Conservation (phyloP, 768 basidiomycete genomes). For the Termitomyces titanicus region DNA sequence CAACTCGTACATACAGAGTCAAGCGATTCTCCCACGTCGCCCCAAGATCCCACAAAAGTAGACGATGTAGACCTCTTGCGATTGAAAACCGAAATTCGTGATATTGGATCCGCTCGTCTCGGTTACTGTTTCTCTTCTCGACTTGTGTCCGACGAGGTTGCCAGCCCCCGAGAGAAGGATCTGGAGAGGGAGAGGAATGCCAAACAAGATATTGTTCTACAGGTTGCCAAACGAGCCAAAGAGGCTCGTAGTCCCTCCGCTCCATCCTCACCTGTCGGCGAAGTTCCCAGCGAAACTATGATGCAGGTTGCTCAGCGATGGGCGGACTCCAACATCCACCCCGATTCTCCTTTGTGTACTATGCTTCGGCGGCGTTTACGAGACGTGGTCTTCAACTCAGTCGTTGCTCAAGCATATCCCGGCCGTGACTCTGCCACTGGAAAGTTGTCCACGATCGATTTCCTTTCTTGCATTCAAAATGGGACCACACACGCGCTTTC, state of each 20-base stretch:
- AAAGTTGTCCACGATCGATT: slow-evolving; percentile 25
- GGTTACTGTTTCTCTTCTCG: slow-evolving; percentile 52
- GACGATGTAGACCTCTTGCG: slow-evolving; percentile 51
- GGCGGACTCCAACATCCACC: slow-evolving; percentile 64
- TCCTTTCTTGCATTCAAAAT: slow-evolving; percentile 15
- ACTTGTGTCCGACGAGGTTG: slow-evolving; percentile 19
- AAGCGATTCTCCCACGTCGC: slow-evolving; percentile 24
- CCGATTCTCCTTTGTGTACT: slow-evolving; percentile 52
- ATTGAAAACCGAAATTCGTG: slow-evolving; percentile 75
- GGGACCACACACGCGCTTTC: slow-evolving; percentile 15
- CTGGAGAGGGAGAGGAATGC: slow-evolving; percentile 49
- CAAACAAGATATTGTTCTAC: slow-evolving; percentile 68
- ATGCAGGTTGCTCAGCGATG: slow-evolving; percentile 66
- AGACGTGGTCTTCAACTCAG: slow-evolving; percentile 58
- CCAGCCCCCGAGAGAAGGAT: slow-evolving; percentile 29
- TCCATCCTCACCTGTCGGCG: slow-evolving; percentile 24
- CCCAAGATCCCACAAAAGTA: slow-evolving; percentile 32
- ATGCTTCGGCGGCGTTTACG: slow-evolving; percentile 64
- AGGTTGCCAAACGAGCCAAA: slow-evolving; percentile 69
- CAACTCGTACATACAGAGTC: slow-evolving; percentile 59
- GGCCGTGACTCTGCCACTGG: slow-evolving; percentile 33
- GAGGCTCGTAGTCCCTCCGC: slow-evolving; percentile 30
- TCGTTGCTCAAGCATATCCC: slow-evolving; percentile 51
- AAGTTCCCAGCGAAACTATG: slow-evolving; percentile 46
- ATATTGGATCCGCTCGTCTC: slow-evolving; percentile 59